Evolutionary conservation across 305 asterid species (phyloP).

Genomic region (Coffea humblotiana): DNA sequence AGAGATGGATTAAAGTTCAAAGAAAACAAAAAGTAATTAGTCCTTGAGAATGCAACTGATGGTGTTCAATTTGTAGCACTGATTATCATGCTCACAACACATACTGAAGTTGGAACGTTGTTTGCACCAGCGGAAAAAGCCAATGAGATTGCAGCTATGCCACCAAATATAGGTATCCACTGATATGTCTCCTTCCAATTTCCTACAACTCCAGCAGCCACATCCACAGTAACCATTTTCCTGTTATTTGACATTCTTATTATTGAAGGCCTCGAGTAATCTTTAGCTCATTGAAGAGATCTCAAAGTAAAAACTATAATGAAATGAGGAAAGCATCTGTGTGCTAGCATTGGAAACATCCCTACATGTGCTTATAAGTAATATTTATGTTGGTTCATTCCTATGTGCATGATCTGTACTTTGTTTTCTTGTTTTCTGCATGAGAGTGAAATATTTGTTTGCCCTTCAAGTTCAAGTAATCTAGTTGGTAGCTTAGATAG

Average conservation of each 20-base stretch:
- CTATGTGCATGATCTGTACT: background rate
- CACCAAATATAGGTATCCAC: conserved; percentile 2
- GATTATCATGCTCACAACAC: background rate
- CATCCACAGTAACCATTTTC: conserved; percentile 5
- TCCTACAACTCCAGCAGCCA: background rate
- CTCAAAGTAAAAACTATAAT: background rate
- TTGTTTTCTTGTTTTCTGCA: background rate
- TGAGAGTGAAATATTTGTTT: background rate
- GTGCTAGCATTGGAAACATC: background rate
- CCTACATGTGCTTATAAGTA: background rate
- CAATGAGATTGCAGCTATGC: background rate
- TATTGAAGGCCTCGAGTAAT: background rate
- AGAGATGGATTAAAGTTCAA: background rate
- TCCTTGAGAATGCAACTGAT: background rate
- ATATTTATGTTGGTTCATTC: conserved; percentile 2
- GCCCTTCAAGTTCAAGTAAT: background rate
- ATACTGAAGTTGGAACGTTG: conserved; percentile 3
- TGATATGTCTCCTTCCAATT: conserved; percentile 6
- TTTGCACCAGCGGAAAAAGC: conserved; percentile 4
- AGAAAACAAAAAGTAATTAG: too few species aligned
- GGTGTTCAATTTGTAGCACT: background rate
- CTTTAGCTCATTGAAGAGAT: background rate
- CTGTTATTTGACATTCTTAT: conserved; percentile 8
- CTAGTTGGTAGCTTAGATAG: background rate
- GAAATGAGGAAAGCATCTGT: background rate